A percentile compares a stretch with the other conserved stretches of the same genome.
Conservation (phyloP, 1,139 yeast species). For the Candida dubliniensis region DNA sequence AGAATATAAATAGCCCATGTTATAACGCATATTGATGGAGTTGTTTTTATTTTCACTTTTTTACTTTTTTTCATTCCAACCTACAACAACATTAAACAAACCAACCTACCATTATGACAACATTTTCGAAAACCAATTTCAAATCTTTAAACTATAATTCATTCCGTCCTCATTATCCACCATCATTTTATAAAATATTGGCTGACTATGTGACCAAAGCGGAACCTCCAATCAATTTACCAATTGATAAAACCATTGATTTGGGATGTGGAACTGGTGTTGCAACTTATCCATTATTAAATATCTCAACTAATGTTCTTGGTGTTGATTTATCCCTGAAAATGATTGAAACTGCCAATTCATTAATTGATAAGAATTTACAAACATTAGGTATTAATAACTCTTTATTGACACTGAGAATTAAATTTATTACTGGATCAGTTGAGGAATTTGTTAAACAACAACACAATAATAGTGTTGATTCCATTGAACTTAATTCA, state of each 20-base stretch:
- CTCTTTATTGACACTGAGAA: conserved; percentile 16
- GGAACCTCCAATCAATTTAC: conserved; percentile 12
- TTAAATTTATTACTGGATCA: conserved; percentile 34
- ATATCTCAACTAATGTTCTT: conserved; percentile 28
- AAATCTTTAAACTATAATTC: conserved; percentile 57
- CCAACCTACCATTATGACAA: conserved; percentile 48
- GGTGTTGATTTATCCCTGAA: conserved; percentile 37
- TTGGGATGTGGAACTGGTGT: conserved; percentile 46
- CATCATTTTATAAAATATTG: conserved; percentile 48
- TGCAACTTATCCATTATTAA: conserved; percentile 39
- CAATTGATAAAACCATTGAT: conserved; percentile 29
- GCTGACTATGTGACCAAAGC: conserved; percentile 22
- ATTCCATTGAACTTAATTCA: conserved; percentile 18
- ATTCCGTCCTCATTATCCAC: conserved; percentile 69
- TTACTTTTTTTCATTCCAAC: neutral
- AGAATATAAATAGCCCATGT: neutral
- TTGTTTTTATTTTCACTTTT: neutral
- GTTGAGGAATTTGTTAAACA: conserved; percentile 32
- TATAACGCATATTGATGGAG: neutral
- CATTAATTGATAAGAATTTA: conserved; percentile 22
- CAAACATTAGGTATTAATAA: conserved; percentile 24
- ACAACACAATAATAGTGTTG: neutral
- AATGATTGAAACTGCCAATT: conserved; percentile 38
- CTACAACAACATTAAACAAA: conserved; percentile 3
- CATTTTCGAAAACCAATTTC: conserved; percentile 61